Base-by-base conservation (phyloP, 2,329 filamentous ascomycete species). In the Penicillium vulpinum region DNA sequence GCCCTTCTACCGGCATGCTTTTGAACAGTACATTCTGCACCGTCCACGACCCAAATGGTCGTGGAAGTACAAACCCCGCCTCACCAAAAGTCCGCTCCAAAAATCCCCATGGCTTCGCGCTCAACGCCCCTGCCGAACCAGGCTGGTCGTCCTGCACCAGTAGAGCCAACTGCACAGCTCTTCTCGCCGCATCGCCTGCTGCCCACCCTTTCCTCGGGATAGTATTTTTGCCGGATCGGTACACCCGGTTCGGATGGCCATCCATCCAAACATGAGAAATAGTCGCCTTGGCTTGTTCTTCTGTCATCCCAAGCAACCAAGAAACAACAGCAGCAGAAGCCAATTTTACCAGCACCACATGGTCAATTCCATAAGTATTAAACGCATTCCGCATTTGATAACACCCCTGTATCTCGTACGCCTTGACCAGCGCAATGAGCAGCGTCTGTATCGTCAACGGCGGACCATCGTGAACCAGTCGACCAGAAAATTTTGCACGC, bases 121-220 rank as follows among this genome's bases (percentile, higher is more conserved):
- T 73, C 41, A 78, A 60, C 1, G 66, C 69, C 0, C 65, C 67
- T 4, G 63, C 60, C 2, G 65, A 63, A 9, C 74, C 74, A 1
- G 56, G 56, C 53, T 76, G 70, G 6, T 70, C 66, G 5, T 60
- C 49, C 16, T 52, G 53, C 0, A 67, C 66, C 0, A 77, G 58
- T 2, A 73, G 55, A 2, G 69, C 69, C 13, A 78, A 60, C 24
- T 77, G 73, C 5, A 78, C 72, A 8, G 75, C 77, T 28, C 74
- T 67, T 62, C 73, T 74, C 33, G 72, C 72, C 1, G 77, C 75
- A 61, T 77, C 74, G 1, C 74, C 77, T 0, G 68, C 75, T 2
- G 76, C 75, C 77, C 77, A 78, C 0, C 76, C 77, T 59, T 79
- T 79, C 0, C 76, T 67, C 1, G 75, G 69, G 1, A 67, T 67